Evolutionary conservation across 495 filamentous ascomycete genomes (phyloP), one percentile per base, ranked within the genome.

Genomic region (Podospora sp.): DNA sequence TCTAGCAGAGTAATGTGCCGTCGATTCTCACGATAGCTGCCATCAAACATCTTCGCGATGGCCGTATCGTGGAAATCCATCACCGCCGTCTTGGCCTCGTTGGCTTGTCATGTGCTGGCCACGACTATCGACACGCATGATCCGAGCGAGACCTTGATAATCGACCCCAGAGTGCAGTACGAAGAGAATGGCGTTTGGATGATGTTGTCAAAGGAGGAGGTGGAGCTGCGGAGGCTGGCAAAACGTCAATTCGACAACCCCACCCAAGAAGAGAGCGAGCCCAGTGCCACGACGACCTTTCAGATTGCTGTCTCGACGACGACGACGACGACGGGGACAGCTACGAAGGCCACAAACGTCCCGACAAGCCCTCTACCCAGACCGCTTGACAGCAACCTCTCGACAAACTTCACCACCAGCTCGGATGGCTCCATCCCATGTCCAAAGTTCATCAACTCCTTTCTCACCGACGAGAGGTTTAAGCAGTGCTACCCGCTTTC

Each of bases 401-500:
- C 86, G 20, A 83, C 82, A 59, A 91, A 93, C 73, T 94, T 92
- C 81, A 88, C 87, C 1, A 70, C 69, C 1, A 72, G 59, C 50
- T 72, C 77, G 62, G 74, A 65, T 27, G 78, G 79, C 22, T 66
- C 73, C 20, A 80, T 76, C 1, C 50, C 64, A 61, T 96, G 92
- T 74, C 82, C 86, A 11, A 69, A 73, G 6, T 96, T 94, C 80
- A 89, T 94, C 80, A 81, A 83, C 18, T 71, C 75, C 1, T 91
- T 94, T 76, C 83, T 92, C 56, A 72, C 73, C 27, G 86, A 91
- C 68, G 68, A 77, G 20, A 86, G 85, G 20, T 91, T 93, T 69
- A 83, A 83, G 65, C 69, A 83, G 18, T 96, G 92, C 73, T 85
- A 90, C 62, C 90, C 92, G 0, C 77, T 95, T 25, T 93, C 91